Conservation (phyloP, 345 rosid genomes). For the Populus deltoides region DNA sequence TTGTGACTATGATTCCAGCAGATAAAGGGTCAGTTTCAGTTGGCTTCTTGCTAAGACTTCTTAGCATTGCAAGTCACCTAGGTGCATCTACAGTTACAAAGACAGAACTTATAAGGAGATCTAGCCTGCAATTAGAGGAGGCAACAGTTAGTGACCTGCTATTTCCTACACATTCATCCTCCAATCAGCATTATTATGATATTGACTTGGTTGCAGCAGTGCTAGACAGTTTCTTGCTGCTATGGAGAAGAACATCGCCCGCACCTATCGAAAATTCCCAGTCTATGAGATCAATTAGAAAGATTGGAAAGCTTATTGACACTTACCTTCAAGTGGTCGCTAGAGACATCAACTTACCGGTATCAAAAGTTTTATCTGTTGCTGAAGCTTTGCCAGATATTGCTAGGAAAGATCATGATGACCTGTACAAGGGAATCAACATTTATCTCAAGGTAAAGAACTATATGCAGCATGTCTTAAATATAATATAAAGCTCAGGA, state of each 20-base stretch:
- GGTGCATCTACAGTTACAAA: constrained; percentile 65
- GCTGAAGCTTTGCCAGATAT: constrained; percentile 72
- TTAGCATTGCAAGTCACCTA: constrained; percentile 62
- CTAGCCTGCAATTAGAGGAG: constrained; percentile 74
- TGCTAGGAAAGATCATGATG: constrained; percentile 71
- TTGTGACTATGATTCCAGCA: constrained; percentile 77
- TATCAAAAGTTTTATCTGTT: constrained; percentile 51
- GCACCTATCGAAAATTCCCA: constrained; percentile 42
- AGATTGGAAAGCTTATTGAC: constrained; percentile 67
- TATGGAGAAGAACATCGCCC: constrained; percentile 69
- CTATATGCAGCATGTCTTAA: background rate
- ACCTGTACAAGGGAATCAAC: constrained; percentile 83
- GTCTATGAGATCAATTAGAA: constrained; percentile 49
- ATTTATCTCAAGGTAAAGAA: constrained; percentile 71
- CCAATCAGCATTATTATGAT: constrained; percentile 48
- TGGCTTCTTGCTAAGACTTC: constrained; percentile 77
- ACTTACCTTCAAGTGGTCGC: constrained; percentile 75
- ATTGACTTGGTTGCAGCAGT: constrained; percentile 66
- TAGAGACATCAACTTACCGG: constrained; percentile 60
- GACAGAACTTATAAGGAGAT: constrained; percentile 74
- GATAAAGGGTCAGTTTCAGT: constrained; percentile 82
- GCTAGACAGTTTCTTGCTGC: constrained; percentile 55
- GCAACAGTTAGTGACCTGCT: constrained; percentile 63
- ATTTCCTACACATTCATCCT: constrained; percentile 51
- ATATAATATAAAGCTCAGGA: background rate